Base-by-base conservation (phyloP, 2,329 filamentous ascomycete species). In the Mollisia scopiformis region DNA sequence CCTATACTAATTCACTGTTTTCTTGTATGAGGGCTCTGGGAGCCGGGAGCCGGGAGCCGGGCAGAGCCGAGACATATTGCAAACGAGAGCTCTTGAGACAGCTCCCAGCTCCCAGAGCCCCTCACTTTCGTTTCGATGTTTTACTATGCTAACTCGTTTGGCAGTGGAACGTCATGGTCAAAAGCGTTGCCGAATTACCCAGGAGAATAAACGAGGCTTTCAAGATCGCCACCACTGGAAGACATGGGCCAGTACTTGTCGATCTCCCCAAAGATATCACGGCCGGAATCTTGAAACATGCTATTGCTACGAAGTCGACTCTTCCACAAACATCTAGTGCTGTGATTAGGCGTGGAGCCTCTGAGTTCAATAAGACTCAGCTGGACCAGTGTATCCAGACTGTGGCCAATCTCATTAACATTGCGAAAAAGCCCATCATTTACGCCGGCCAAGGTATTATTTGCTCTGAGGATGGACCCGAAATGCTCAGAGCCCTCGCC, bases 101-200 rank as follows among this genome's bases (percentile, higher is more conserved):
- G n/a, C n/a, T n/a, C n/a, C n/a, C n/a, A n/a, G n/a, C n/a, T n/a
- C n/a, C n/a, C n/a, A n/a, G n/a, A n/a, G n/a, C n/a, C n/a, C n/a
- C n/a, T n/a, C n/a, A n/a, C n/a, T n/a, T n/a, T n/a, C n/a, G n/a
- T n/a, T n/a, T n/a, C n/a, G n/a, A n/a, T n/a, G n/a, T n/a, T n/a
- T n/a, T n/a, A n/a, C n/a, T n/a, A n/a, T n/a, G n/a, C n/a, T n/a
- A n/a, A n/a, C n/a, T n/a, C n/a, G n/a, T n/a, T n/a, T n/a, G n/a
- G n/a, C n/a, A n/a, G 82, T 99, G 95, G 95, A 98, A 98, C 72
- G 92, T 96, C 62, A 96, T 98, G 93, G 92, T 97, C 52, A 97
- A 96, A 84, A 94, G 89, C 75, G 88, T 97, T 58, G 93, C 92
- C 54, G 95, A 99, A 78, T 83, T 99, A 58, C 95, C 95, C 53